A percentile compares a stretch with the other conserved stretches of the same genome.
phyloP scores from a whole-genome alignment of 352 stramenopile genomes.

The Pythium aristosporum region DNA sequence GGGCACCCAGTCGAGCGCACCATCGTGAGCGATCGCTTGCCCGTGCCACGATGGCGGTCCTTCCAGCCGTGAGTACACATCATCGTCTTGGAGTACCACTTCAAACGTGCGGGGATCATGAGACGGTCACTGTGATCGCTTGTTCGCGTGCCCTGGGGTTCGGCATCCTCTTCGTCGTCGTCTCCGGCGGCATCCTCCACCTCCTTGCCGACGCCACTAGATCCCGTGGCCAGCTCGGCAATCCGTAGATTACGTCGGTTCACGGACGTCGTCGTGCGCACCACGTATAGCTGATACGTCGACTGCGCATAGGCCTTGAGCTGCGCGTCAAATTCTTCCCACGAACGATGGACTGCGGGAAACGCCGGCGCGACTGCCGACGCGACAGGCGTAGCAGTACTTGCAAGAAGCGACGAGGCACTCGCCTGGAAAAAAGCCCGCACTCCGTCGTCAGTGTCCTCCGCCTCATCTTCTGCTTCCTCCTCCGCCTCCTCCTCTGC shows the following conservation, averaged over 20 bases:
- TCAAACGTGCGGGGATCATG: conserved; percentile 58
- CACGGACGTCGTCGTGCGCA: conserved; percentile 76
- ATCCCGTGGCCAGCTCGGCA: conserved; percentile 32
- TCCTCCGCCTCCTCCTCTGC: background rate
- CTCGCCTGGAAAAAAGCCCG: background rate
- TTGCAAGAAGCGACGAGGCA: background rate
- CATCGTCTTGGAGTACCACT: conserved; percentile 84
- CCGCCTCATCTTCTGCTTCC: background rate
- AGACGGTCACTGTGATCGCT: conserved; percentile 1
- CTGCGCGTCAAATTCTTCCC: conserved; percentile 59
- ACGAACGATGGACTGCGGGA: conserved; percentile 50
- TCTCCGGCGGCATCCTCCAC: background rate
- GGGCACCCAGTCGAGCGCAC: conserved; percentile 68
- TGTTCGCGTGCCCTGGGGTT: background rate
- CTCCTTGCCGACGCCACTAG: conserved; percentile 8
- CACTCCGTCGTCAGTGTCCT: background rate
- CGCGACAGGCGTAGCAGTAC: background rate
- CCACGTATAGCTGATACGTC: conserved; percentile 76
- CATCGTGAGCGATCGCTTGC: conserved; percentile 60
- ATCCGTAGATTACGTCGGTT: conserved; percentile 72
- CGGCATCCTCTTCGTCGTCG: background rate
- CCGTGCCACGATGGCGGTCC: conserved; percentile 55
- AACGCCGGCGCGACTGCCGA: conserved; percentile 47
- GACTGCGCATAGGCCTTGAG: conserved; percentile 57
- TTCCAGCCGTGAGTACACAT: conserved; percentile 85